Percentiles rank a stretch among this genome's conserved stretches.
phyloP scores from a whole-genome alignment of 352 stramenopile genomes.

The Blastocystis sp. region DNA sequence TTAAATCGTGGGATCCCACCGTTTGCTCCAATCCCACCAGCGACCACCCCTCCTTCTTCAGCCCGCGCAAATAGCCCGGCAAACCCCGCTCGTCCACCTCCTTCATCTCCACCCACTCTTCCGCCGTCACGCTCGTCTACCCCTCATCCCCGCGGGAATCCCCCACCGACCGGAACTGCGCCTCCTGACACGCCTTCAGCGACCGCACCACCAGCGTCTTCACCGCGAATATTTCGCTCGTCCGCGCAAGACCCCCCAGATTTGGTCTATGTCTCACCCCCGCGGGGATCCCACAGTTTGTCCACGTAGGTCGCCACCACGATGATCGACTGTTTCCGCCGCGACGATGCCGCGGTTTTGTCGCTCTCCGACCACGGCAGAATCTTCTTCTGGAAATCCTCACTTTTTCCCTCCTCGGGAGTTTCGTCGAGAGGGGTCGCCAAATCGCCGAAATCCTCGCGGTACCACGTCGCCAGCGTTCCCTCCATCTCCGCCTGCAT shows the following conservation, averaged over 20 bases:
- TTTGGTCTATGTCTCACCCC: conserved; percentile 63
- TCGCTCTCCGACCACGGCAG: conserved; percentile 34
- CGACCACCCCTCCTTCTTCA: conserved; percentile 69
- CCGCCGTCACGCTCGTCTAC: conserved; percentile 70
- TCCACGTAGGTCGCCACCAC: conserved; percentile 65
- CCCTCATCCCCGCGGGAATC: neutral
- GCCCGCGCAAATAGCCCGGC: conserved; percentile 58
- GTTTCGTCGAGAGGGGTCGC: neutral
- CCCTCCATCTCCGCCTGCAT: neutral
- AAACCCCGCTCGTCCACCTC: conserved; percentile 61
- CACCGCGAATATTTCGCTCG: conserved; percentile 76
- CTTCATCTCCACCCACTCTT: conserved; percentile 75
- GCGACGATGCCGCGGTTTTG: neutral
- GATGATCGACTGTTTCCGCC: conserved; percentile 25
- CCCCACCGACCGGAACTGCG: conserved; percentile 61
- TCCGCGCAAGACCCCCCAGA: conserved; percentile 71
- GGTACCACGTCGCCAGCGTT: neutral
- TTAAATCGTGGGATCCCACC: conserved; percentile 67
- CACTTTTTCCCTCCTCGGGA: neutral
- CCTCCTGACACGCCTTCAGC: conserved; percentile 66
- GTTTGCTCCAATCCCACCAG: conserved; percentile 76
- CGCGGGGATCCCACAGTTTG: conserved; percentile 62
- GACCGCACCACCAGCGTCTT: conserved; percentile 70
- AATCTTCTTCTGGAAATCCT: conserved; percentile 57
- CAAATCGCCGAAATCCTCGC: neutral